Evolutionary conservation across 2,329 filamentous ascomycete genomes (phyloP), one percentile per base, ranked within the genome.

Genomic region (Hymenoscyphus linearis): DNA sequence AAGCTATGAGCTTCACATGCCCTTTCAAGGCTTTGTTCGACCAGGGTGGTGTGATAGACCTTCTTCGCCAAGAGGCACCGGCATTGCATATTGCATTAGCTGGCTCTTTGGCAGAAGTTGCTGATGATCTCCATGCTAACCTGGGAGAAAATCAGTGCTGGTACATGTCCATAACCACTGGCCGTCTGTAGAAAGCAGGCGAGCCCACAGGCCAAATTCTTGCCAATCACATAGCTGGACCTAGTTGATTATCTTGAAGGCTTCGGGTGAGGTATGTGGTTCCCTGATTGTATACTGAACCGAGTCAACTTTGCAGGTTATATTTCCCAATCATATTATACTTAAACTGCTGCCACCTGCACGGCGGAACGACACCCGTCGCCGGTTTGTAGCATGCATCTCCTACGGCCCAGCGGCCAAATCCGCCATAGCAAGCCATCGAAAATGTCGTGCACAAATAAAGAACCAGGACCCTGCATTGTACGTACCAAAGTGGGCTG

Each of bases 361-460:
- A 18, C 16, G 16, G 14, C 26, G 50, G 50, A 52, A 31, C 22
- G 22, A 12, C 50, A 52, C 22, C 50, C 50, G 50, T 52, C 12
- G 22, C 50, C 50, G 50, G 12, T 52, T 52, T 22, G 50, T 52
- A 44, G 4, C 37, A 44, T 44, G 37, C 37, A 44, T 44, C 37
- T 44, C 16, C 37, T n/a, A 44, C 56, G 56, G 56, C 50, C 56
- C 40, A 58, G 44, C 56, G 56, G 56, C 56, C 56, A 58, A 57
- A 25, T 22, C 37, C 37, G 2, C 37, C 37, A 44, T 44, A 44
- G 37, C 37, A 44, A 44, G 37, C 18, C n/a, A 44, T 44, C 37
- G 37, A 44, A 44, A 44, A 44, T 44, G 37, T 44, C 37, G 37
- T 44, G 37, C 37, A 44, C 37, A 44, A 44, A 2, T 16, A 44